Percentiles rank a stretch among this genome's conserved stretches.
phyloP scores from a whole-genome alignment of 164 flowering plant genomes.

The Magnolia officinalis region DNA sequence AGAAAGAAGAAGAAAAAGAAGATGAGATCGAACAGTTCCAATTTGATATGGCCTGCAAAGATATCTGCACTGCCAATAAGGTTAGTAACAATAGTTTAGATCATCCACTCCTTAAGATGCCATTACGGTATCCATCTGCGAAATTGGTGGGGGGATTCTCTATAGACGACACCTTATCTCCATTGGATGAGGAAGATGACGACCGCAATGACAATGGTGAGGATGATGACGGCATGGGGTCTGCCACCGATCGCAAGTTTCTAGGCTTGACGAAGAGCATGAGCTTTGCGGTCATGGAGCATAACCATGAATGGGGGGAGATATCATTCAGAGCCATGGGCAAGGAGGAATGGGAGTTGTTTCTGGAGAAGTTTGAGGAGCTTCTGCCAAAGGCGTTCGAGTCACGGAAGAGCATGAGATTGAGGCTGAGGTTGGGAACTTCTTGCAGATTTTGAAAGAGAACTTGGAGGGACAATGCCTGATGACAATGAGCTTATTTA shows the following conservation, averaged over 20 bases:
- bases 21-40: slow-evolving; percentile 29
- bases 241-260: slow-evolving; percentile 2
- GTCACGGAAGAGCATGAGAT: slow-evolving; percentile 30
- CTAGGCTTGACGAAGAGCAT: slow-evolving; percentile 35
- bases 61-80: neutral
- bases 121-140: slow-evolving; percentile 21
- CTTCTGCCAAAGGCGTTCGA: slow-evolving; percentile 59
- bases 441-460: neutral
- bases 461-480: neutral
- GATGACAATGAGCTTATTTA: neutral
- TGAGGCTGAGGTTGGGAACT: slow-evolving; percentile 10
- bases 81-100: slow-evolving; percentile 3
- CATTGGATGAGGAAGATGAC: slow-evolving; percentile 1
- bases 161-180: slow-evolving; percentile 6
- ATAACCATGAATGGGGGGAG: slow-evolving; percentile 27
- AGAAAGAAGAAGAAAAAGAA: slow-evolving; percentile 2
- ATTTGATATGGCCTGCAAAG: slow-evolving; percentile 38
- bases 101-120: slow-evolving; percentile 26
- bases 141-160: slow-evolving; percentile 16
- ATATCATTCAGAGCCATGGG: slow-evolving; percentile 54
- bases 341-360: slow-evolving; percentile 50
- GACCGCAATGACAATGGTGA: neutral
- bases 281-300: slow-evolving; percentile 38
- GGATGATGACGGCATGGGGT: neutral
- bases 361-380: slow-evolving; percentile 50